Evolutionary conservation across 176 grass and related monocot genomes (phyloP).

Genomic region (Musa schizocarpa): DNA sequence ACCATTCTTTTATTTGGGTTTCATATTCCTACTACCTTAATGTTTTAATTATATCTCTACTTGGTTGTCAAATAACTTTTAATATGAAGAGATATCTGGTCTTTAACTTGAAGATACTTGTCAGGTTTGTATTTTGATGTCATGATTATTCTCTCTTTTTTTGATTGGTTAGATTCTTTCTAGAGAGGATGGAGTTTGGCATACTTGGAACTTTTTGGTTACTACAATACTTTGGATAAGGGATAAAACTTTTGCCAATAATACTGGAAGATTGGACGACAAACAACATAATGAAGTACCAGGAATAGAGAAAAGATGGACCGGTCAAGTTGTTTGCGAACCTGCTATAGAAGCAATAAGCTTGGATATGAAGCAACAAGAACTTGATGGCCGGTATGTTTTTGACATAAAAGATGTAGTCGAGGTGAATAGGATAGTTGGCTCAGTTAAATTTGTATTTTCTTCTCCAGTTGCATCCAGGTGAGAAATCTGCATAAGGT

Average conservation of each 20-base stretch:
- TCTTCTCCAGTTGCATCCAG: constrained; percentile 33
- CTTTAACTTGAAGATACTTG: neutral
- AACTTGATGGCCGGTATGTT: constrained; percentile 40
- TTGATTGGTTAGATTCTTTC: constrained; percentile 34
- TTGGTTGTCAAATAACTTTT: neutral
- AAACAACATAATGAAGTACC: constrained; percentile 20
- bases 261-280: constrained; percentile 13
- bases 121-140: neutral
- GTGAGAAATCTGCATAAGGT: constrained; percentile 40
- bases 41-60: neutral
- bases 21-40: neutral
- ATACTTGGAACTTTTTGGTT: constrained; percentile 42
- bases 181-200: constrained; percentile 36
- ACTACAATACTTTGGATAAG: constrained; percentile 22
- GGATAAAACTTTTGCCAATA: constrained; percentile 6
- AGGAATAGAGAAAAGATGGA: constrained; percentile 13
- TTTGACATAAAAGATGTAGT: neutral
- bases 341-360: constrained; percentile 27
- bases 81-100: no score
- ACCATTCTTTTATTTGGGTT: neutral
- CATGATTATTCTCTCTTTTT: neutral
- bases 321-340: constrained; percentile 15
- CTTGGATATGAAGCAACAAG: constrained; percentile 44
- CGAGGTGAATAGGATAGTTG: neutral
- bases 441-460: neutral